Percentiles rank a stretch among this genome's conserved stretches.
phyloP scores from a whole-genome alignment of 2,329 filamentous ascomycete genomes.

The Fusarium pininemorale region DNA sequence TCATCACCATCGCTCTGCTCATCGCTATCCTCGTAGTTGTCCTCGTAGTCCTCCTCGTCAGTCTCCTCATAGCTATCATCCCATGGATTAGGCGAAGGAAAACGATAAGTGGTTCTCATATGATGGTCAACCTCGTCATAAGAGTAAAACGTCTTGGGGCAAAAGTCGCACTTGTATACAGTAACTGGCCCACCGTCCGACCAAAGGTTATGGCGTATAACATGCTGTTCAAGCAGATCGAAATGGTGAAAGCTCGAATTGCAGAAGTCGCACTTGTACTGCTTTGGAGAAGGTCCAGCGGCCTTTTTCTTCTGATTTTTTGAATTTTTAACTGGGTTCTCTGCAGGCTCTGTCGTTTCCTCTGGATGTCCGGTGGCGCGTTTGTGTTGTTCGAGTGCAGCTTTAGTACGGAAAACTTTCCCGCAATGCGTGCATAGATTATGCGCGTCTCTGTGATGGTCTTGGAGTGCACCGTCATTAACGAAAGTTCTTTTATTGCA shows the following conservation, averaged over 20 bases:
- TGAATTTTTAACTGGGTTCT: too few relatives aligned
- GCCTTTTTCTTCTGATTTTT: not conserved
- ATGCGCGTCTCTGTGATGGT: not conserved
- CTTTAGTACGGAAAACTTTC: not conserved
- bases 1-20: not conserved
- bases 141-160: not conserved
- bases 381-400: not conserved
- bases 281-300: not conserved
- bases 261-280: not conserved
- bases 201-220: not conserved
- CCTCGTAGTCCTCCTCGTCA: not conserved
- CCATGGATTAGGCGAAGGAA: not conserved
- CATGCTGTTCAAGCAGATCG: not conserved
- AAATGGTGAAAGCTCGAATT: not conserved
- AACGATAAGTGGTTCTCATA: not conserved
- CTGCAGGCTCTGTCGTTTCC: not conserved
- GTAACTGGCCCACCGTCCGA: not conserved
- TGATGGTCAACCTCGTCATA: not conserved
- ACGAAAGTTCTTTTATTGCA: not conserved
- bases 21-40: not conserved
- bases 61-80: not conserved
- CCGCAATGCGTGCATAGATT: not conserved
- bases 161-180: not conserved
- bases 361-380: not conserved
- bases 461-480: accelerated